These are phyloP conservation scores for Ogataea trehaloabstinens DNA, from an alignment of 805 yeast genomes.

Conservation along the genomic window DNA sequence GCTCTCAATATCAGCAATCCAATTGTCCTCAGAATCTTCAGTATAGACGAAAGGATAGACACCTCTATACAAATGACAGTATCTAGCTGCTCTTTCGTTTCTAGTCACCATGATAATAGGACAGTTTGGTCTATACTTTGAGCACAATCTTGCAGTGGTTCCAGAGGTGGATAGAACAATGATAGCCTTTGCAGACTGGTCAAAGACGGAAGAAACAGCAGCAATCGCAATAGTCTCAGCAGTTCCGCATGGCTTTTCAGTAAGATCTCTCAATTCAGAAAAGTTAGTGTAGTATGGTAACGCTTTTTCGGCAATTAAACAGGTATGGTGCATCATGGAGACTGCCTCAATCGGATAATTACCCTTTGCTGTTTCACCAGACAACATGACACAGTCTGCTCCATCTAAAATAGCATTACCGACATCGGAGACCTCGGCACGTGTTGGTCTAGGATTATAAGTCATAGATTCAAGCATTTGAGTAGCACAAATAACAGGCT, in stretches of 20 bases:
- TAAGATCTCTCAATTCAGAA: constrained; percentile 84
- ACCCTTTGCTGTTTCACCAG: constrained; percentile 99
- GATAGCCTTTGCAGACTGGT: constrained; percentile 95
- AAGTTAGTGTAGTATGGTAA: constrained; percentile 80
- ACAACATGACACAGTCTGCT: constrained; percentile 99
- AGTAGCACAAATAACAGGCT: constrained; percentile 99
- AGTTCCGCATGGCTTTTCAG: constrained; percentile 86
- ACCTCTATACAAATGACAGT: constrained; percentile 95
- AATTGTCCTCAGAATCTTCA: constrained; percentile 64
- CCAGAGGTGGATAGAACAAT: constrained; percentile 95
- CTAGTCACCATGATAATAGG: constrained; percentile 98
- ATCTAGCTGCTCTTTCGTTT: constrained; percentile 90
- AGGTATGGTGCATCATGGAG: constrained; percentile 97
- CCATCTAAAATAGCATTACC: constrained; percentile 99
- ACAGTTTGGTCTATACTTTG: constrained; percentile 96
- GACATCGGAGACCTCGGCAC: constrained; percentile 99
- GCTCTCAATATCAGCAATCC: constrained; percentile 95
- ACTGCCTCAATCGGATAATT: constrained; percentile 97
- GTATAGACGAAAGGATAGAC: constrained; percentile 94
- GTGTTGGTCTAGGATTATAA: constrained; percentile 99
- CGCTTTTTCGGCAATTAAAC: constrained; percentile 94
- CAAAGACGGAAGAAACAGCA: constrained; percentile 94
- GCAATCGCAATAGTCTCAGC: constrained; percentile 97
- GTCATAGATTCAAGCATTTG: constrained; percentile 99
- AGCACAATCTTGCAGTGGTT: constrained; percentile 89